A percentile compares a stretch with the other conserved stretches of the same genome.
Conservation (phyloP, 495 filamentous ascomycete genomes). For the Neurospora sp. region DNA sequence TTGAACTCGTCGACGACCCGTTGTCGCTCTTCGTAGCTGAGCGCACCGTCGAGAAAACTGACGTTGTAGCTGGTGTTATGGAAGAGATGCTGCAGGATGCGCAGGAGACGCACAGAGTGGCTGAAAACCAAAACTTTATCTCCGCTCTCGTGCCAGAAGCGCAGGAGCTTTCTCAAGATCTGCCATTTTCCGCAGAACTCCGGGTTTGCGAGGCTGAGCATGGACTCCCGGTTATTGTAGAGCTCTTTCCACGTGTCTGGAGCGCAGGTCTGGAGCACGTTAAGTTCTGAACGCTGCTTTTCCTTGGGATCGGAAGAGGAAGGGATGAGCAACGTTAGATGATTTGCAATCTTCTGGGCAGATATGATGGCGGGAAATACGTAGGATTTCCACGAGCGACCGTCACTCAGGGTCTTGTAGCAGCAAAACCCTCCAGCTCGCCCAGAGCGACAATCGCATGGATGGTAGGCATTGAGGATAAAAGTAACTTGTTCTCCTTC, state of each 20-base stretch:
- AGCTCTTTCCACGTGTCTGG: constrained; percentile 70
- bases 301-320: constrained; percentile 54
- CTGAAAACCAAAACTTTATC: constrained; percentile 94
- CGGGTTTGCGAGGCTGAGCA: constrained; percentile 75
- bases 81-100: constrained; percentile 81
- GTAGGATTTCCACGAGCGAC: constrained; percentile 57
- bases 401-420: constrained; percentile 44
- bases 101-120: constrained; percentile 74
- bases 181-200: constrained; percentile 98
- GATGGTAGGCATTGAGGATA: constrained; percentile 55
- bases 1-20: constrained; percentile 86
- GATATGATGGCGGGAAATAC: constrained; percentile 80
- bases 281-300: constrained; percentile 73
- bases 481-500: constrained; percentile 59
- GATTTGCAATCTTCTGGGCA: constrained; percentile 83
- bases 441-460: constrained; percentile 59
- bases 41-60: constrained; percentile 79
- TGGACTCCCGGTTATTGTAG: constrained; percentile 63
- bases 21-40: constrained; percentile 79
- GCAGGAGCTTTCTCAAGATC: constrained; percentile 73
- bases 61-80: constrained; percentile 84
- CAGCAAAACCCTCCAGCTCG: constrained; percentile 82
- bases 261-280: constrained; percentile 62
- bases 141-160: constrained; percentile 79
- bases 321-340: constrained; percentile 82